phyloP scores from a whole-genome alignment of 75 land plant species.

The Cupressus sempervirens region DNA sequence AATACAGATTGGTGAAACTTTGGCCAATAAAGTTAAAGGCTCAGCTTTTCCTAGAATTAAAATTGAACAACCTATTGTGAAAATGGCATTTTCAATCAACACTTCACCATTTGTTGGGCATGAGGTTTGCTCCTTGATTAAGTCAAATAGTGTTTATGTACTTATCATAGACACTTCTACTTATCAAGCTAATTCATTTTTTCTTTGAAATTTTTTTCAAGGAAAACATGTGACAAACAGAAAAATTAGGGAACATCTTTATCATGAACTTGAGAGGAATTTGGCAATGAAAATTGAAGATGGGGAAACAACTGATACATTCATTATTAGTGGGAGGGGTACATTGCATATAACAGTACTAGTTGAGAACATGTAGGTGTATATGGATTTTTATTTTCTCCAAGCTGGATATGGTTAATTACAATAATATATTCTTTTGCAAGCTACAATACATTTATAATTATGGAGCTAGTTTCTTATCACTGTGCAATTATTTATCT shows the following conservation, averaged over 20 bases:
- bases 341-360: constrained; percentile 91
- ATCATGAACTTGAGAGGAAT: constrained; percentile 92
- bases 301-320: constrained; percentile 94
- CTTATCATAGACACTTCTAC: neutral
- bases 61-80: constrained; percentile 95
- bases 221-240: constrained; percentile 97
- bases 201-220: constrained; percentile 31
- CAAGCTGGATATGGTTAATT: constrained; percentile 1
- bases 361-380: constrained; percentile 92
- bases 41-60: constrained; percentile 83
- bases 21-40: constrained; percentile 77
- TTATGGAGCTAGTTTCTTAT: neutral
- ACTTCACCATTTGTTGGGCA: constrained; percentile 96
- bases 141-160: neutral
- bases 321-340: constrained; percentile 95
- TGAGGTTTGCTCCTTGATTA: constrained; percentile 47
- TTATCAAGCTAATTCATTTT: neutral
- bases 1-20: constrained; percentile 88
- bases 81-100: constrained; percentile 95
- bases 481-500: neutral
- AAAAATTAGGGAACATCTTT: constrained; percentile 83
- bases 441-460: neutral
- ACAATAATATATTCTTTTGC: neutral
- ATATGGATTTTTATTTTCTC: neutral
- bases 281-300: constrained; percentile 99